Evolutionary conservation across 139 green algal genomes (phyloP), one percentile per base, ranked within the genome.

Genomic region (Bryopsis sp.): DNA sequence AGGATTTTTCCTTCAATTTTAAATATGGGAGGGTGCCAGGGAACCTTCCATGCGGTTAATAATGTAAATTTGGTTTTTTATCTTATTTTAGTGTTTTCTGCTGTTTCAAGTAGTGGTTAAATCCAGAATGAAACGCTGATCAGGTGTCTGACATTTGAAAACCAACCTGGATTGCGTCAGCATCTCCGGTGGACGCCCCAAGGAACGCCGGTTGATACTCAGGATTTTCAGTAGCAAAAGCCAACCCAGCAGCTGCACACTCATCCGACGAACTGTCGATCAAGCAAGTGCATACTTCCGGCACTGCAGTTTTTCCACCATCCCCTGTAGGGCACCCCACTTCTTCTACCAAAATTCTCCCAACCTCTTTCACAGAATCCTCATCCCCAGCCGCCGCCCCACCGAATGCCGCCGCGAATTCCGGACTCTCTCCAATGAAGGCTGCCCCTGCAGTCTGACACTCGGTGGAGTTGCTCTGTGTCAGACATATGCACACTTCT

Each of bases 211-310:
- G 6, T 8, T 24, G 8, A 8, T 50, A 50, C 37, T 32, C 36
- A 38, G 35, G 62, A 54, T 69, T 69, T 26, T 50, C 39, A 24
- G 3, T 24, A 4, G 29, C 11, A 35, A 39, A 69, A 11, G 37
- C 62, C 26, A 7, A 33, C 6, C 31, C 37, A 38, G 62, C 62
- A 5, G 4, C 43, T 5, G 35, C 37, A 22, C 62, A 69, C 35
- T 34, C 37, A 15, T 8, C 7, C 31, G 26, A 33, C 7, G 24
- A 24, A 8, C 3, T 38, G 26, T 38, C 62, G 11, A 19, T 36
- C 8, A 69, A 36, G 26, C 62, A 69, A 19, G 28, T 36, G 37
- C 62, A 69, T 4, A 69, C 37, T 19, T n/a, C n/a, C n/a, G n/a
- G n/a, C n/a, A n/a, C n/a, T n/a, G n/a, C n/a, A n/a, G n/a, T n/a